phyloP scores from a whole-genome alignment of 2,329 filamentous ascomycete species.

The Aspergillus awamori region DNA sequence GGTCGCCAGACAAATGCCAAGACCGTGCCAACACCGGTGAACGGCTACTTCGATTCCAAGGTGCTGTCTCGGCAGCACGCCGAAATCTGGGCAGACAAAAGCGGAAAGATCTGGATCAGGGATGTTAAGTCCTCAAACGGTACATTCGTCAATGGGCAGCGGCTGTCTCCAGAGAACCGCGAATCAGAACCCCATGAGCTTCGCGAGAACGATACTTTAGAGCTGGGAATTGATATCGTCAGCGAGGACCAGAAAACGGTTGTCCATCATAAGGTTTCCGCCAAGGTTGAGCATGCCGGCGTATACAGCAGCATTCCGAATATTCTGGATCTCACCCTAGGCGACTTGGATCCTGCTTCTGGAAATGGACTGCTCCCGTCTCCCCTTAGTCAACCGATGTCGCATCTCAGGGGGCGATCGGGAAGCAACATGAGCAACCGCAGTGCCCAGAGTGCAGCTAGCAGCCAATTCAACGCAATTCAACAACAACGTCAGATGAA shows the following conservation, averaged over 20 bases:
- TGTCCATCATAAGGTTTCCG: slow-evolving; percentile 96
- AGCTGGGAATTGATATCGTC: slow-evolving; percentile 97
- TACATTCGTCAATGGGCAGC: slow-evolving; percentile 92
- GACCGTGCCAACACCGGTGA: slow-evolving; percentile 84
- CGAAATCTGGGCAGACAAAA: slow-evolving; percentile 86
- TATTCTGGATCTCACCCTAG: slow-evolving; percentile 85
- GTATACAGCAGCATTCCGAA: slow-evolving; percentile 72
- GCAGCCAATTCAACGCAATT: slow-evolving; percentile 59
- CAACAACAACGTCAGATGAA: slow-evolving; percentile 75
- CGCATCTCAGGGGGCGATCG: slow-evolving; percentile 69
- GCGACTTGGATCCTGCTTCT: slow-evolving; percentile 79
- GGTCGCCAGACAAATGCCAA: slow-evolving; percentile 97
- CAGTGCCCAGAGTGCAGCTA: slow-evolving; percentile 58
- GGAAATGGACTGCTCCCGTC: slow-evolving; percentile 73
- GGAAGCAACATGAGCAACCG: slow-evolving; percentile 68
- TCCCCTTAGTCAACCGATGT: slow-evolving; percentile 64
- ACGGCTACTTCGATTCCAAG: slow-evolving; percentile 98
- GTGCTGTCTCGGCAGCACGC: slow-evolving; percentile 95
- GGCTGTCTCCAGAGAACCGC: slow-evolving; percentile 88
- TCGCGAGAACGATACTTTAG: slow-evolving; percentile 85
- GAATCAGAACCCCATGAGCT: slow-evolving; percentile 96
- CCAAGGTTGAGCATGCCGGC: slow-evolving; percentile 93
- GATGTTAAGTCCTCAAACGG: slow-evolving; percentile 99
- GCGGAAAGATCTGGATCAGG: slow-evolving; percentile 89
- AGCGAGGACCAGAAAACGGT: slow-evolving; percentile 98